Evolutionary conservation across 768 basidiomycete species (phyloP), one percentile per base, ranked within the genome.

Genomic region (Phlebiopsis gigantea): DNA sequence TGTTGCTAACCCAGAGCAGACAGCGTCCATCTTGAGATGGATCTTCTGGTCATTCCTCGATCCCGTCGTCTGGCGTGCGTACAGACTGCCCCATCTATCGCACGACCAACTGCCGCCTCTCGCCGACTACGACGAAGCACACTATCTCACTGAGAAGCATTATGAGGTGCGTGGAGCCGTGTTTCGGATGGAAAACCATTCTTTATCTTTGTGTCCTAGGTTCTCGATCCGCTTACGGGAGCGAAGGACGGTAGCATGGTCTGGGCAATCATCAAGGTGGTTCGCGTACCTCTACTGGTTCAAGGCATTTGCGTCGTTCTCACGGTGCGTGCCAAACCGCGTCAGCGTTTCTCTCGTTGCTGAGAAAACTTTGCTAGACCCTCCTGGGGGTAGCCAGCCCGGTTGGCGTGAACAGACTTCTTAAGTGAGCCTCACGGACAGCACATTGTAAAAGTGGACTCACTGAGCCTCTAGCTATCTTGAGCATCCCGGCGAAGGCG

Each of bases 401-500:
- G 9, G 56, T 66, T n/a, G 65, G 65, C n/a, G 64, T 72, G 31
- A 72, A 70, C 30, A 43, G 63, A 14, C 69, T 72, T 25, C 57
- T 72, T 24, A 56, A 22, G 71, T 71, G 26, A 5, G 41, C 53
- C 19, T 42, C 26, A 8, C 5, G 10, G 29, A 41, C 19, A 46
- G 24, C 30, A 7, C 14, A 61, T 62, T 62, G 51, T 1, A 2
- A 63, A 24, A 53, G 60, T 17, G 57, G 51, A 4, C 28, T 44
- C 30, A 10, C 25, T 9, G 59, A n/a, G 49, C 30, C 9, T 70
- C n/a, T 50, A 84, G 79, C 30, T 83, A 87, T 65, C 69, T 89
- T 9, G 85, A 88, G 69, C 77, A 68, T 5, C 68, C 71, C n/a
- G 82, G 81, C 4, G 65, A 77, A 57, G 76, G 66, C 22, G 74